phyloP scores from a whole-genome alignment of 139 green algal genomes.

The Micromonas commoda region DNA sequence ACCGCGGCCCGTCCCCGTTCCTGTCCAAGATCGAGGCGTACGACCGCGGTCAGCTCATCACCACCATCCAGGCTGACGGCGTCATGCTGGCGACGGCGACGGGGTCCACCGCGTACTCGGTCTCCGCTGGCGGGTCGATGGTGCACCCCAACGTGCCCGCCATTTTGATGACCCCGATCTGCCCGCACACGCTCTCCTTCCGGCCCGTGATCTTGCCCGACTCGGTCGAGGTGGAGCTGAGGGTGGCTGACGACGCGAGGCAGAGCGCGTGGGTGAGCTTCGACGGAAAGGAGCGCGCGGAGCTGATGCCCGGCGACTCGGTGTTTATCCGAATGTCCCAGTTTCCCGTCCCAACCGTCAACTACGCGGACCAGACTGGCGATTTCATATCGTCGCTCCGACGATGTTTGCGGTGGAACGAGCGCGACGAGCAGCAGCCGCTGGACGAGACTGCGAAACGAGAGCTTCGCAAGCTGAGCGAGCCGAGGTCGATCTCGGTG shows the following conservation, averaged over 20 bases:
- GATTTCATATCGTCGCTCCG: slow-evolving; percentile 28
- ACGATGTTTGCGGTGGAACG: slow-evolving; percentile 36
- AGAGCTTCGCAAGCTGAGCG: not conserved
- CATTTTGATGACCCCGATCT: slow-evolving; percentile 55
- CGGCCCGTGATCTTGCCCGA: slow-evolving; percentile 93
- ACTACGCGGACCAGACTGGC: slow-evolving; percentile 31
- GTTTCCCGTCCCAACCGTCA: slow-evolving; percentile 35
- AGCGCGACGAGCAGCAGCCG: slow-evolving; percentile 29
- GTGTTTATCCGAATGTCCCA: slow-evolving; percentile 32
- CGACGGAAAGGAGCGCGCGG: slow-evolving; percentile 57
- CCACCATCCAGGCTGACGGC: slow-evolving; percentile 73
- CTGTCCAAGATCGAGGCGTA: slow-evolving; percentile 57
- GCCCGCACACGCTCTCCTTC: slow-evolving; percentile 54
- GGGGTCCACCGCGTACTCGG: slow-evolving; percentile 90
- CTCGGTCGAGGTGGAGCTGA: slow-evolving; percentile 60
- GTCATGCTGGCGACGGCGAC: slow-evolving; percentile 92
- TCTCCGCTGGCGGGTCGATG: slow-evolving; percentile 68
- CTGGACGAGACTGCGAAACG: not conserved
- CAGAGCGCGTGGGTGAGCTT: slow-evolving; percentile 87
- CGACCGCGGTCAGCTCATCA: slow-evolving; percentile 48
- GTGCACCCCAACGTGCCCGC: slow-evolving; percentile 54
- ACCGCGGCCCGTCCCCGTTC: slow-evolving; percentile 47
- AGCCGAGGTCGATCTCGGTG: too few species aligned
- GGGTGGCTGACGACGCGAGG: slow-evolving; percentile 67
- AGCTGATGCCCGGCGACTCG: slow-evolving; percentile 32